Evolutionary conservation across 1,284 basidiomycete genomes (phyloP).

Genomic region (Cutaneotrichosporon curvatum): DNA sequence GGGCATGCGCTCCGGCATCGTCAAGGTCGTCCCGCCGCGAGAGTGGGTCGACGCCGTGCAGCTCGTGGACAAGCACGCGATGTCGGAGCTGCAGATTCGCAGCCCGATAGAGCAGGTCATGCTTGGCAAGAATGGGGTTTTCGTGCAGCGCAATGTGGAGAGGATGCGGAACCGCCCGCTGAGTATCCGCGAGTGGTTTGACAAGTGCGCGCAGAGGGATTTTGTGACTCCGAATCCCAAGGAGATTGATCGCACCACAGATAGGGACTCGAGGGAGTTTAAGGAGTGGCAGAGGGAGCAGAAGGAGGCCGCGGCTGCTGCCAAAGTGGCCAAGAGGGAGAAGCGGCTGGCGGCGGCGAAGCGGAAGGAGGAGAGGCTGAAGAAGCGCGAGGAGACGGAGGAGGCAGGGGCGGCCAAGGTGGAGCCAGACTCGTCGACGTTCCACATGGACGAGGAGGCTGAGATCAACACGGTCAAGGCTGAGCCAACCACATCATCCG

Average conservation of each 20-base stretch:
- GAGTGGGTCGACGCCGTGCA: constrained; percentile 78
- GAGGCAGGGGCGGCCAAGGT: too few species aligned
- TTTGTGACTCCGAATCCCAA: constrained; percentile 37
- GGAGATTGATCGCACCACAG: constrained; percentile 25
- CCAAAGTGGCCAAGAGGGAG: constrained; percentile 17
- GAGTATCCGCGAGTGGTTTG: constrained; percentile 78
- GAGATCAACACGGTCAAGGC: too few species aligned
- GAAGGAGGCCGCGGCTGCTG: constrained; percentile 5
- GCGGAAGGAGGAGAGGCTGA: constrained; percentile 17
- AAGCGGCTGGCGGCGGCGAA: constrained; percentile 38
- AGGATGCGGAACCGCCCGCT: constrained; percentile 61
- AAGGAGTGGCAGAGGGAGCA: constrained; percentile 19
- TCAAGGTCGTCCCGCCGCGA: constrained; percentile 86
- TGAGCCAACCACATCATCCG: too few species aligned
- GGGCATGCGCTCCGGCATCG: constrained; percentile 80
- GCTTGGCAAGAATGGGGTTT: constrained; percentile 74
- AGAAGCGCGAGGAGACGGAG: neutral
- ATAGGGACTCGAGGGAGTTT: constrained; percentile 36
- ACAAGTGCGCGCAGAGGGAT: constrained; percentile 54
- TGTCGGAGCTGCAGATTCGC: constrained; percentile 66
- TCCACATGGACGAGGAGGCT: too few species aligned
- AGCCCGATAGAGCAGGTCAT: constrained; percentile 88
- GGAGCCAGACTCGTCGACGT: too few species aligned
- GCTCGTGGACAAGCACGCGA: constrained; percentile 55
- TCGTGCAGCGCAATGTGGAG: constrained; percentile 85